phyloP scores from a whole-genome alignment of 2,329 filamentous ascomycete genomes.

The Ceratocystiopsis sp. region DNA sequence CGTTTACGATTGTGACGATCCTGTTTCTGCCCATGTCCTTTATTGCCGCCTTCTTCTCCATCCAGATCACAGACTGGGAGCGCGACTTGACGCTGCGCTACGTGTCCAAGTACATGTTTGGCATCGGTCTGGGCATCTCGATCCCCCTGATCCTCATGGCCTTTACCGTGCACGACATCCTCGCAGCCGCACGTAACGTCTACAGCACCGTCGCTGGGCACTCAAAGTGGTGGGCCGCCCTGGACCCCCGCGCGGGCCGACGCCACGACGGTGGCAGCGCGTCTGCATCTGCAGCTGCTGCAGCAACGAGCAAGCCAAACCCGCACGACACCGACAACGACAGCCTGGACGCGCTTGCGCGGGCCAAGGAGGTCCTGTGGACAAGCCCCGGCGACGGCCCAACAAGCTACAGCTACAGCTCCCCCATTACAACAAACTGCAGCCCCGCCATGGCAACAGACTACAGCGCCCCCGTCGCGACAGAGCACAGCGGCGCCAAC shows the following conservation, averaged over 20 bases:
- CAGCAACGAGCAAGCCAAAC: background rate
- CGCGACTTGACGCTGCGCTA: constrained; percentile 13
- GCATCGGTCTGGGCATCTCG: constrained; percentile 23
- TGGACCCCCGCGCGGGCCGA: background rate
- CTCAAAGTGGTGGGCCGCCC: background rate
- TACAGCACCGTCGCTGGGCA: background rate
- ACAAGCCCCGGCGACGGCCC: background rate
- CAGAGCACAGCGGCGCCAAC: no score
- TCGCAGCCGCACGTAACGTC: constrained; percentile 6
- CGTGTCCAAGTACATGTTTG: constrained; percentile 17
- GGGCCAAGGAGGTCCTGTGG: background rate
- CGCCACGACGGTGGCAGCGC: background rate
- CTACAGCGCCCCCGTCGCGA: no score
- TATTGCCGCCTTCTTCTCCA: constrained; percentile 26
- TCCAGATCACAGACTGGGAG: constrained; percentile 29
- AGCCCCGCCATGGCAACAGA: no score
- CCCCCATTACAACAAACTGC: no score
- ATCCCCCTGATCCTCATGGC: constrained; percentile 21
- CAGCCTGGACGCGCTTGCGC: background rate
- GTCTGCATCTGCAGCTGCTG: background rate
- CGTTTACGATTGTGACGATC: constrained; percentile 28
- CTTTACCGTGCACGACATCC: constrained; percentile 20
- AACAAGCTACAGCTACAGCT: background rate
- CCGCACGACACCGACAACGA: background rate
- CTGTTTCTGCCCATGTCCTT: constrained; percentile 27